A percentile compares a stretch with the other conserved stretches of the same genome.
These are phyloP conservation scores for Linum lewisii DNA, from an alignment of 345 rosid genomes.

Conservation along the genomic window DNA sequence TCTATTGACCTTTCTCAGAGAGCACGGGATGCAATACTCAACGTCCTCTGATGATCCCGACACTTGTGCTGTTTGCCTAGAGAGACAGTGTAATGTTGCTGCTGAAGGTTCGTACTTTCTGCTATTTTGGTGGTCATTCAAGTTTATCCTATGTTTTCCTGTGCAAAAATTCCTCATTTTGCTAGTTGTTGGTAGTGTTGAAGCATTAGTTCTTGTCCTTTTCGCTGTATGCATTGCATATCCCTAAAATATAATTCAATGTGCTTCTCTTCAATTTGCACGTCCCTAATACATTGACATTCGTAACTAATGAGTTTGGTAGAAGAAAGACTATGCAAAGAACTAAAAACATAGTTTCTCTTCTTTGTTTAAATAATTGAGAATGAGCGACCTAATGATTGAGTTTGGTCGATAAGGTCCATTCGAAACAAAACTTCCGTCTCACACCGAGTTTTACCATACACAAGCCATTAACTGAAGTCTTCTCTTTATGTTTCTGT, in stretches of 20 bases:
- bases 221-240: not conserved
- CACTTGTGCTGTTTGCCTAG: slow-evolving; percentile 90
- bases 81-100: slow-evolving; percentile 77
- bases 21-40: slow-evolving; percentile 61
- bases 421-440: too few relatives aligned
- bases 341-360: too few relatives aligned
- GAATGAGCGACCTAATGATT: too few relatives aligned
- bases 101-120: slow-evolving; percentile 63
- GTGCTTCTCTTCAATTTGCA: not conserved
- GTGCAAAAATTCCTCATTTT: not conserved
- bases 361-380: too few relatives aligned
- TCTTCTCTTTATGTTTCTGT: not conserved
- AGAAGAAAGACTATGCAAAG: too few relatives aligned
- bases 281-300: too few relatives aligned
- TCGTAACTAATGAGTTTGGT: too few relatives aligned
- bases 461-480: not conserved
- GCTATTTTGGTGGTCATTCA: not conserved
- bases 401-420: too few relatives aligned
- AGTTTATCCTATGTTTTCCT: not conserved
- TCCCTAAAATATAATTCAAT: not conserved
- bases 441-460: too few relatives aligned
- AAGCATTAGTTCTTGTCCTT: not conserved
- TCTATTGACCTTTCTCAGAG: slow-evolving; percentile 30
- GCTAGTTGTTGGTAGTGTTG: too few relatives aligned
- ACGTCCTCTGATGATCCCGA: slow-evolving; percentile 65